Evolutionary conservation across 164 flowering plant genomes (phyloP), one percentile per base, ranked within the genome.

Genomic region (Kingdonia uniflora): DNA sequence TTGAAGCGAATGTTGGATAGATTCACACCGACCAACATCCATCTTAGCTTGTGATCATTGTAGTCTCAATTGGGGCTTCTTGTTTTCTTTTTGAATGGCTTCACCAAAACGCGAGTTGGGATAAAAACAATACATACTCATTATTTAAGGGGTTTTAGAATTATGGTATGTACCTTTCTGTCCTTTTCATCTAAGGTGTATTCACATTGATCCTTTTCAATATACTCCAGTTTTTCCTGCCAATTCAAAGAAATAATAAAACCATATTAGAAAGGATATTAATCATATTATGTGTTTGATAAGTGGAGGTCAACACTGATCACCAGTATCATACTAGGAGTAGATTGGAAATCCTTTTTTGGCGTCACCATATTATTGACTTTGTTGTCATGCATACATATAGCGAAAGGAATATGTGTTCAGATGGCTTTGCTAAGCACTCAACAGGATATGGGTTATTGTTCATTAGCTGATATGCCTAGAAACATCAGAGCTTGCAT

Each of bases 131-230:
- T 97, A 92, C 40, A 92, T 79, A 48, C 80, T 79, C 87, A 53
- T 73, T 60, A 58, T 49, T 66, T 0, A 75, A 65, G 19, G 94
- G 75, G 82, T 49, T 68, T 81, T 64, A 92, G 25, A 42, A 92
- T 84, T 41, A 74, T 81, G 64, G 69, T 72, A 50, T 92, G 95
- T 51, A 80, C 70, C 69, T 69, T 72, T 58, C 68, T 73, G 47
- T 92, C 91, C 64, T 88, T 95, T 13, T 88, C 95, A 65, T 92
- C 99, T 50, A 88, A 74, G 41, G 95, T 88, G 65, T 92, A 92
- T 54, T 92, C 99, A 23, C 82, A 65, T 58, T 86, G 89, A 74
- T 92, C 97, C 72, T 46, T 80, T 59, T 88, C 85, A 64, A 92
- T 92, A 60, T 60, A 66, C 61, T 84, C 85, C 25, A 92, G 57